These are phyloP conservation scores for Cercospora sojina DNA, from an alignment of 2,329 filamentous ascomycete species.

Conservation along the genomic window DNA sequence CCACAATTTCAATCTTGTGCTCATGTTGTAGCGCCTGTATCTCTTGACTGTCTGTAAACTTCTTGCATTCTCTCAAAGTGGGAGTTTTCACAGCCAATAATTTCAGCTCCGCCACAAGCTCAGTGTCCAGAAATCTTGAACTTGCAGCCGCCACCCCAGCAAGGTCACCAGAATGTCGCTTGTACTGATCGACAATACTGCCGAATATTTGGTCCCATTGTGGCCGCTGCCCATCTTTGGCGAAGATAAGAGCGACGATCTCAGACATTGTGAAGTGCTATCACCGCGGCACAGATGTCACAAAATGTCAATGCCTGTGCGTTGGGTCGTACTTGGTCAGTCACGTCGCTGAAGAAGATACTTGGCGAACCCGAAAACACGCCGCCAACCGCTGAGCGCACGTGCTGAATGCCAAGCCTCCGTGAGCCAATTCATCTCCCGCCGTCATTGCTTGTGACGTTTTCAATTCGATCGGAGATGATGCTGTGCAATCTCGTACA, in stretches of 20 bases:
- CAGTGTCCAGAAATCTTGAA: slow-evolving; percentile 10
- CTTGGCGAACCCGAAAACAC: background rate
- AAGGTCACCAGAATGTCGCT: slow-evolving; percentile 7
- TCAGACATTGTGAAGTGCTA: background rate
- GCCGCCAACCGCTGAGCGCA: no score
- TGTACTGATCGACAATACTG: slow-evolving; percentile 8
- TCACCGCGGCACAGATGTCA: background rate
- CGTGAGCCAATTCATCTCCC: background rate
- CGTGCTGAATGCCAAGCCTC: background rate
- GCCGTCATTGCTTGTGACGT: background rate
- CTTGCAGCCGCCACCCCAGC: slow-evolving; percentile 4
- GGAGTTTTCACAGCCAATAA: background rate
- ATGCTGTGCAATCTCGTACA: background rate
- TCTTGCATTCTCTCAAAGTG: slow-evolving; percentile 18
- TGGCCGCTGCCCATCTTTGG: slow-evolving; percentile 8
- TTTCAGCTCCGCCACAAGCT: slow-evolving; percentile 15
- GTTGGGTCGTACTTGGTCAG: background rate
- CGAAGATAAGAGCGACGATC: slow-evolving; percentile 20
- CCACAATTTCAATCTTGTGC: slow-evolving; percentile 22
- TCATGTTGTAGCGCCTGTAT: slow-evolving; percentile 12
- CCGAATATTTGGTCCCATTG: slow-evolving; percentile 16
- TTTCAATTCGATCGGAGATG: background rate
- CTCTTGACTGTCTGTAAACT: slow-evolving; percentile 16
- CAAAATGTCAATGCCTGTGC: background rate
- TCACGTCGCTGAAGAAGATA: background rate